Base-by-base conservation (phyloP, 768 basidiomycete genomes). In the Agaricus subrufescens region DNA sequence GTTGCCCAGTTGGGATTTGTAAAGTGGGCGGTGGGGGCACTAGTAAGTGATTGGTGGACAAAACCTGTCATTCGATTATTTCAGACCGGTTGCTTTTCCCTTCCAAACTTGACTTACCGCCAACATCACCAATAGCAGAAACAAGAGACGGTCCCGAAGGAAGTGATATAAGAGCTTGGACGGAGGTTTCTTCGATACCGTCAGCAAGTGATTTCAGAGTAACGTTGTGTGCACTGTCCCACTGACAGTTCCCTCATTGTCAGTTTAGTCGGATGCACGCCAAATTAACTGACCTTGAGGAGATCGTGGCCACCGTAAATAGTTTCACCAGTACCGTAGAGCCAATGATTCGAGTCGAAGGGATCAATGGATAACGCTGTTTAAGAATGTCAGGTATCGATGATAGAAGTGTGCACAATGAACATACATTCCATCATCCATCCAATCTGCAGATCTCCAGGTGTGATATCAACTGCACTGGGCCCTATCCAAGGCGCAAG, bases 301-400 rank as follows among this genome's bases (percentile, higher is more conserved):
- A 84, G 67, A 58, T 85, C 80, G 50, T 74, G 78, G 4, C 83
- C 81, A 8, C 85, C 85, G 44, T 83, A 80, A 39, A 87, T 75
- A 3, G 85, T 86, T 12, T 72, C 76, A 27, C 86, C 85, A 14
- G 86, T 87, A n/a, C 86, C 84, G 65, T 86, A 86, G 19, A 87
- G 68, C 81, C 83, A 85, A 64, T 86, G 84, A 62, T 86, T 79
- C 1, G 81, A 83, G 64, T 87, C 80, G 61, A 86, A 83, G 0
- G 85, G 85, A 65, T 87, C 79, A 46, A 86, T 86, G 23, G 69
- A 73, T 46, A 85, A 66, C 27, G 76, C 77, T 81, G 56, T 19
- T 38, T 44, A 19, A 45, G 34, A 45, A 44, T 39, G 10, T 12
- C 39, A n/a, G 38, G 55, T 25, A 40, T 25, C 10, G 34, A 25